phyloP scores from a whole-genome alignment of 305 asterid species.

The Fraxinus sp. region DNA sequence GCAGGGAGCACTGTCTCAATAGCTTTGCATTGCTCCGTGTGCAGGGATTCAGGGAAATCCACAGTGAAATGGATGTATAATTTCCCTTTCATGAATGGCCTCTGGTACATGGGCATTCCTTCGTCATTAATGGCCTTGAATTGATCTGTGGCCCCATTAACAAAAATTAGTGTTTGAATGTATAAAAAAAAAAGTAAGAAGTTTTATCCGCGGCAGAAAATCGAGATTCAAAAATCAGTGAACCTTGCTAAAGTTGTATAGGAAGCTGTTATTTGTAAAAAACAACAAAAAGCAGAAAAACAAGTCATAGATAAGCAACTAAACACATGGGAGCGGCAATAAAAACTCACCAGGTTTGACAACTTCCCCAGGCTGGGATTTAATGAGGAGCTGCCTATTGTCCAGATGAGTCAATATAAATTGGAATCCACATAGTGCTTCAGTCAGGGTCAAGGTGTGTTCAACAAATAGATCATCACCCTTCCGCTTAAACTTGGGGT shows the following conservation, averaged over 20 bases:
- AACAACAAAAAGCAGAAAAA: background rate
- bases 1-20: constrained; percentile 67
- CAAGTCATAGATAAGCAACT: background rate
- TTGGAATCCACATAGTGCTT: constrained; percentile 93
- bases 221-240: background rate
- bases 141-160: constrained; percentile 49
- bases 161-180: background rate
- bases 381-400: constrained; percentile 80
- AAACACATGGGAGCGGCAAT: background rate
- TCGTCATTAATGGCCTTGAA: constrained; percentile 90
- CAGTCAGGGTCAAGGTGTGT: constrained; percentile 74
- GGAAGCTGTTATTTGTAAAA: background rate
- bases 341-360: constrained; percentile 72
- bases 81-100: constrained; percentile 87
- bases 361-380: constrained; percentile 95
- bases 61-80: constrained; percentile 71
- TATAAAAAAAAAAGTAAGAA: background rate
- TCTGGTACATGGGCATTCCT: constrained; percentile 91
- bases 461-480: constrained; percentile 86
- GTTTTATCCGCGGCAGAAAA: background rate
- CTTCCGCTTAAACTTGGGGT: constrained; percentile 83
- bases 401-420: constrained; percentile 83
- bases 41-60: constrained; percentile 74
- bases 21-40: constrained; percentile 64
- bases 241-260: background rate